Conservation (phyloP, 1,284 basidiomycete genomes). For the Ganoderma leucocontextum region DNA sequence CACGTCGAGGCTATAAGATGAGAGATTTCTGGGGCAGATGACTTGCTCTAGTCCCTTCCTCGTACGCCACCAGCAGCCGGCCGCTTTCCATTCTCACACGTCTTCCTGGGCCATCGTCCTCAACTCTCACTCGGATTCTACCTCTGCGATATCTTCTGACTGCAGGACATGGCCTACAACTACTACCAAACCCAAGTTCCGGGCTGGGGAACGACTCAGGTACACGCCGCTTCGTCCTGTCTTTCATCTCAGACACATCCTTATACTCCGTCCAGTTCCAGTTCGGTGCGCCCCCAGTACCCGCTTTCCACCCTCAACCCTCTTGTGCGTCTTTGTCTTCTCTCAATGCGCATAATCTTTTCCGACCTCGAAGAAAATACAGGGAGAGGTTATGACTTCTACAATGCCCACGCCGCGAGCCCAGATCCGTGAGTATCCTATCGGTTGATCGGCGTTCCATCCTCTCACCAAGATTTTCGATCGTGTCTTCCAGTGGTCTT, state of each 20-base stretch:
- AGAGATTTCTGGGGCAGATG: slow-evolving; percentile 22
- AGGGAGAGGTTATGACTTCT: slow-evolving; percentile 71
- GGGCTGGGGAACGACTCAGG: slow-evolving; percentile 38
- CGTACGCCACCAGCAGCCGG: slow-evolving; percentile 19
- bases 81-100: slow-evolving; percentile 20
- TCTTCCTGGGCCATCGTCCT: not conserved
- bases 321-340: slow-evolving; percentile 50
- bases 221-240: slow-evolving; percentile 23
- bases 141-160: slow-evolving; percentile 7
- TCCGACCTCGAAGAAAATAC: slow-evolving; percentile 20
- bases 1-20: slow-evolving; percentile 32
- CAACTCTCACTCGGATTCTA: slow-evolving; percentile 6
- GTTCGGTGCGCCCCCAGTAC: slow-evolving; percentile 60
- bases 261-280: slow-evolving; percentile 48
- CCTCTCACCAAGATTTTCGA: slow-evolving; percentile 12
- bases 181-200: slow-evolving; percentile 37
- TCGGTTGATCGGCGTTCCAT: slow-evolving; percentile 16
- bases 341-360: slow-evolving; percentile 7
- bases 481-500: slow-evolving; percentile 38
- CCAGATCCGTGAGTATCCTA: slow-evolving; percentile 60
- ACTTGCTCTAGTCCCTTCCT: slow-evolving; percentile 25
- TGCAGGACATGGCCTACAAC: slow-evolving; percentile 32
- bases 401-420: slow-evolving; percentile 63
- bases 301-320: slow-evolving; percentile 65
- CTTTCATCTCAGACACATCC: slow-evolving; percentile 10